Evolutionary conservation across 2,329 filamentous ascomycete species (phyloP).

Genomic region (Neofusicoccum cordaticola): DNA sequence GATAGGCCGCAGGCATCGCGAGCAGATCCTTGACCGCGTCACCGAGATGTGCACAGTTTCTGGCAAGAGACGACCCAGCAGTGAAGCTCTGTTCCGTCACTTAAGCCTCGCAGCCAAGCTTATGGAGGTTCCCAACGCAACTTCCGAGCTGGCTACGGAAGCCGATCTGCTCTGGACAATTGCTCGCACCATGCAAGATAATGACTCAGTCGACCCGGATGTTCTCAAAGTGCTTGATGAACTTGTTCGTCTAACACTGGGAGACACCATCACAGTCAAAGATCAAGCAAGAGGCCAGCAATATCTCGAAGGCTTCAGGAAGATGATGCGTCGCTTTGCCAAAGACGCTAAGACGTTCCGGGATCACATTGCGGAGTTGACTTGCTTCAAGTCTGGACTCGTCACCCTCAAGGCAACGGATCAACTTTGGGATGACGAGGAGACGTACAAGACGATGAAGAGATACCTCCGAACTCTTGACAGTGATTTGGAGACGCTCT

Average conservation of each 20-base stretch:
- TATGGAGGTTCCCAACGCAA: constrained; percentile 36
- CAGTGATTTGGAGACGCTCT: constrained; percentile 3
- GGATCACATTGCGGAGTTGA: constrained; percentile 9
- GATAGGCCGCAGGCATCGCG: constrained; percentile 31
- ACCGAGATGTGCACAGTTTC: constrained; percentile 22
- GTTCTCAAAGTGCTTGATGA: constrained; percentile 26
- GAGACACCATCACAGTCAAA: constrained; percentile 33
- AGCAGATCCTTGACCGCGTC: constrained; percentile 30
- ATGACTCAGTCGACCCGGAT: neutral
- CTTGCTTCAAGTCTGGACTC: constrained; percentile 15
- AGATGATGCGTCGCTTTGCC: constrained; percentile 21
- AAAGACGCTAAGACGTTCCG: neutral
- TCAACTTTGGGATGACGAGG: constrained; percentile 8
- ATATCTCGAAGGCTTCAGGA: constrained; percentile 29
- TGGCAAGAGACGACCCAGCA: neutral
- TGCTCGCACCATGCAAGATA: constrained; percentile 5
- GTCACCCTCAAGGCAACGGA: neutral
- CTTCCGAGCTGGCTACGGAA: constrained; percentile 26
- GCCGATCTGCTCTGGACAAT: constrained; percentile 6
- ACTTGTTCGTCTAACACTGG: constrained; percentile 27
- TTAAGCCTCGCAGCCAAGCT: constrained; percentile 25
- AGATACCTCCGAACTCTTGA: constrained; percentile 12
- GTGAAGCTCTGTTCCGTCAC: constrained; percentile 10
- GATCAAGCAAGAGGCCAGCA: constrained; percentile 32
- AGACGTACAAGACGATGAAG: constrained; percentile 16